A percentile compares a stretch with the other conserved stretches of the same genome.
phyloP scores from a whole-genome alignment of 495 filamentous ascomycete genomes.

The Aspergillus sclerotioniger region DNA sequence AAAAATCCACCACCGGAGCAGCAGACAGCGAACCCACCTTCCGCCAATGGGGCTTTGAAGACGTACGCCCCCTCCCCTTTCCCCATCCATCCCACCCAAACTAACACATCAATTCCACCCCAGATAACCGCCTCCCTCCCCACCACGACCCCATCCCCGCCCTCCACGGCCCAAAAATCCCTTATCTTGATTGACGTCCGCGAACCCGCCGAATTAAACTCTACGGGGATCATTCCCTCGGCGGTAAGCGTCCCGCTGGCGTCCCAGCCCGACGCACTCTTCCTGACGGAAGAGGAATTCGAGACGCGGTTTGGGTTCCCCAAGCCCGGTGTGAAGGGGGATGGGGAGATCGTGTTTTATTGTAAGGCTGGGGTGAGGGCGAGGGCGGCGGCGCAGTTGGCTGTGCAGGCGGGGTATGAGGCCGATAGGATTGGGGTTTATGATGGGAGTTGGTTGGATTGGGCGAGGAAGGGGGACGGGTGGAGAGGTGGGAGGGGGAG shows the following conservation, averaged over 20 bases:
- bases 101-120: slow-evolving; percentile 1
- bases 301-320: slow-evolving; percentile 47
- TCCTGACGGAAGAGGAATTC: slow-evolving; percentile 74
- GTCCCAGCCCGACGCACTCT: slow-evolving; percentile 72
- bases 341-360: slow-evolving; percentile 70
- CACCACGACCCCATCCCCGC: slow-evolving; percentile 15
- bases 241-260: slow-evolving; percentile 77
- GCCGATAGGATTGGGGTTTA: slow-evolving; percentile 75
- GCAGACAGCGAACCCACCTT: slow-evolving; percentile 15
- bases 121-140: slow-evolving; percentile 44
- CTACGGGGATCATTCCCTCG: slow-evolving; percentile 72
- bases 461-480: slow-evolving; percentile 64
- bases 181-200: slow-evolving; percentile 67
- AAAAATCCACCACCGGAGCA: background rate
- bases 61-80: slow-evolving; percentile 28
- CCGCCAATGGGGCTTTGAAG: slow-evolving; percentile 43
- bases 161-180: slow-evolving; percentile 26
- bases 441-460: slow-evolving; percentile 87
- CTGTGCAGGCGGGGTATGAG: slow-evolving; percentile 70
- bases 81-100: background rate
- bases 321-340: slow-evolving; percentile 33
- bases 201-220: slow-evolving; percentile 72
- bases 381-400: slow-evolving; percentile 75
- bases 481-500: slow-evolving; percentile 50
- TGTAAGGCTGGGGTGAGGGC: slow-evolving; percentile 89